phyloP scores from a whole-genome alignment of 2,329 filamentous ascomycete genomes.

The Penicillium rolfsii region DNA sequence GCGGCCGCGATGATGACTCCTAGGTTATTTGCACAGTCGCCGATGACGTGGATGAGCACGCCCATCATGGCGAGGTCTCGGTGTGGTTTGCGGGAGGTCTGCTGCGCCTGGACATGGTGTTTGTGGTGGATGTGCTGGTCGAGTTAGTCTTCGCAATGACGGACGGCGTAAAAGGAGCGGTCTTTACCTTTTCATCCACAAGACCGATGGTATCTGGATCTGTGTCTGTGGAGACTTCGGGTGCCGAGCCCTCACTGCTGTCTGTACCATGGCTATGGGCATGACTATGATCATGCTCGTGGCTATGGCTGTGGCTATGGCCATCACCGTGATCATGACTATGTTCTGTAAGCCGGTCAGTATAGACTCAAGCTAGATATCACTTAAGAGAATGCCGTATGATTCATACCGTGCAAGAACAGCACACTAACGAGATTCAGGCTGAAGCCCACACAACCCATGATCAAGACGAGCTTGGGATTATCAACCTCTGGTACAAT shows the following conservation, averaged over 20 bases:
- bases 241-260: not conserved
- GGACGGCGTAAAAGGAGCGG: not conserved
- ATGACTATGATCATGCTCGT: constrained; percentile 12
- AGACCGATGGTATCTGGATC: constrained; percentile 1
- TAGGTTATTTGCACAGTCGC: constrained; percentile 73
- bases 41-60: constrained; percentile 70
- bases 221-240: not conserved
- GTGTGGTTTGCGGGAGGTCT: not conserved
- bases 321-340: constrained; percentile 11
- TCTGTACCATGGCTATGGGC: constrained; percentile 4
- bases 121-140: constrained; percentile 31
- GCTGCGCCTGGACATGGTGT: constrained; percentile 38
- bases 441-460: constrained; percentile 66
- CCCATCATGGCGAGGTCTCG: constrained; percentile 70
- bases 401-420: constrained; percentile 61
- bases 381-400: not conserved
- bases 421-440: constrained; percentile 68
- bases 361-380: not conserved
- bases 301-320: constrained; percentile 8
- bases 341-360: constrained; percentile 6
- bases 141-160: not conserved
- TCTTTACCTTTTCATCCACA: constrained; percentile 4
- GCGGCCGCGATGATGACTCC: constrained; percentile 70
- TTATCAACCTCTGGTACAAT: constrained; percentile 58
- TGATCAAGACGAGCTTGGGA: constrained; percentile 66